Conservation (phyloP, 306 rosid species). For the Ormosia emarginata region DNA sequence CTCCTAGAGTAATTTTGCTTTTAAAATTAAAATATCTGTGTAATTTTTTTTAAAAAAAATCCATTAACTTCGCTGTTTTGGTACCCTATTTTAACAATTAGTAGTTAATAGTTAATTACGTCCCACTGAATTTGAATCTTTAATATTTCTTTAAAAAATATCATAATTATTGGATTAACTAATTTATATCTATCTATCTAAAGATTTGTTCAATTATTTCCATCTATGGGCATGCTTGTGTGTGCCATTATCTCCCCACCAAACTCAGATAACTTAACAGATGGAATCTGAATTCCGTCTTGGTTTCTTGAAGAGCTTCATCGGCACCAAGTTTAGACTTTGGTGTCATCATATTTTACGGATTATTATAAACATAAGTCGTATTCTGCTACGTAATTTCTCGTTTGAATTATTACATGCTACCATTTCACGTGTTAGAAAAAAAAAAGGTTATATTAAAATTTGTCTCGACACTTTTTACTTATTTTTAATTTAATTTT, state of each 20-base stretch:
- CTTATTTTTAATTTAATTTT: too few relatives aligned
- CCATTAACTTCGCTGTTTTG: neutral
- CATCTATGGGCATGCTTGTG: neutral
- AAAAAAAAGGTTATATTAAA: neutral
- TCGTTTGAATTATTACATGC: neutral
- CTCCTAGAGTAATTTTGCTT: neutral
- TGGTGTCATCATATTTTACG: neutral
- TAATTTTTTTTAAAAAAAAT: neutral
- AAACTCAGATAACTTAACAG: neutral
- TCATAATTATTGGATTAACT: too few relatives aligned
- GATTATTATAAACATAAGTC: neutral
- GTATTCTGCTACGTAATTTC: neutral
- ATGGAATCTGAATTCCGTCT: neutral
- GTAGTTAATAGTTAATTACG: neutral
- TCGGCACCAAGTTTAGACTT: neutral
- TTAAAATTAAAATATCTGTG: neutral
- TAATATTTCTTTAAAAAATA: too few relatives aligned
- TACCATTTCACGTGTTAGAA: neutral
- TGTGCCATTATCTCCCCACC: neutral
- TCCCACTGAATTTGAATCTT: neutral
- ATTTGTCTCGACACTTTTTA: too few relatives aligned
- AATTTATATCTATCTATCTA: neutral
- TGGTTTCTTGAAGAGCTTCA: neutral
- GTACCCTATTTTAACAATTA: neutral
- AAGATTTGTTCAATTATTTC: neutral